These are phyloP conservation scores for Lipomyces sp. DNA, from an alignment of 805 yeast genomes.

Conservation along the genomic window DNA sequence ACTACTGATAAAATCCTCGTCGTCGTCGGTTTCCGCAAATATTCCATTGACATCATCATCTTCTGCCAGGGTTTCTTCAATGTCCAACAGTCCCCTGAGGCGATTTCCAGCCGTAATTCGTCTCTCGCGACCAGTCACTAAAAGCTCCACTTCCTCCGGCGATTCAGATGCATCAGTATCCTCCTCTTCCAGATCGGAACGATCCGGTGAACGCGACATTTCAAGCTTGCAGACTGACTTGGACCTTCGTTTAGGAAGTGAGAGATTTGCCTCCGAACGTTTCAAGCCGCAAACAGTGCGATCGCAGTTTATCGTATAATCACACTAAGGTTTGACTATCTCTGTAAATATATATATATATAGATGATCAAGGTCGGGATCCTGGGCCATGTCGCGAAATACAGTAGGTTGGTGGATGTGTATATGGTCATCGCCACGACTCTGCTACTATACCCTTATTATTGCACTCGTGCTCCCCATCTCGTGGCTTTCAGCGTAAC, in stretches of 20 bases:
- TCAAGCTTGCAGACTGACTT: background rate
- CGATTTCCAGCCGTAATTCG: slow-evolving; percentile 92
- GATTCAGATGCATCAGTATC: slow-evolving; percentile 6
- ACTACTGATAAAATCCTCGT: slow-evolving; percentile 49
- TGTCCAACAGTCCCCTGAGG: slow-evolving; percentile 69
- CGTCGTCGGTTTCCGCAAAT: slow-evolving; percentile 50
- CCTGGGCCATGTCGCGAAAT: too few species aligned
- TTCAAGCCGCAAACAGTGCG: background rate
- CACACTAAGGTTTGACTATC: too few species aligned
- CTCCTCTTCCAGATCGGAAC: background rate
- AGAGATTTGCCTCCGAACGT: background rate
- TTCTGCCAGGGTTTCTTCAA: slow-evolving; percentile 63
- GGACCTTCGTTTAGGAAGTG: background rate
- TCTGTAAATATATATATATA: too few species aligned
- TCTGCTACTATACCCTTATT: too few species aligned
- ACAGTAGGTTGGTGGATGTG: too few species aligned
- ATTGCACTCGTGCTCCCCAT: too few species aligned
- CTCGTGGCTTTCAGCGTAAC: too few species aligned
- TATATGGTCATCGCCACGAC: too few species aligned
- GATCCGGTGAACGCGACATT: background rate
- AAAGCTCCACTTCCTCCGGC: slow-evolving; percentile 49
- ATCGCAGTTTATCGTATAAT: too few species aligned
- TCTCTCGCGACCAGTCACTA: slow-evolving; percentile 74
- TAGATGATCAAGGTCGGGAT: too few species aligned
- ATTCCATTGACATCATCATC: slow-evolving; percentile 57